A percentile compares a stretch with the other conserved stretches of the same genome.
Evolutionary conservation across 2,329 filamentous ascomycete species (phyloP).

Genomic region (Exophiala xenobiotica): DNA sequence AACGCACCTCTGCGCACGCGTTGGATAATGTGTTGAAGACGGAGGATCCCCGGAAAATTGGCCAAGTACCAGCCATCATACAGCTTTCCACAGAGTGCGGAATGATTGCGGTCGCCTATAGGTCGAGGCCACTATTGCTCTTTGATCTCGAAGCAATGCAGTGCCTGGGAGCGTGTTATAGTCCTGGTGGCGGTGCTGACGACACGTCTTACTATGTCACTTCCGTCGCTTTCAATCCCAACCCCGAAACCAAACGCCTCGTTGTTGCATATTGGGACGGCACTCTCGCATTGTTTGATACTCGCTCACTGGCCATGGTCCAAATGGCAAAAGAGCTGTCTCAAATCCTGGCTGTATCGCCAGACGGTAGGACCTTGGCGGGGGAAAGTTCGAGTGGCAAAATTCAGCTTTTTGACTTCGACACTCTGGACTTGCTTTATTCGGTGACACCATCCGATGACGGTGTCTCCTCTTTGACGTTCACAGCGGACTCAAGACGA

Average conservation of each 20-base stretch:
- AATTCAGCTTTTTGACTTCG: constrained; percentile 31
- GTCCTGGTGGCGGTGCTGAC: too few species aligned
- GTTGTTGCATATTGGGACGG: constrained; percentile 37
- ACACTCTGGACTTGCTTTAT: constrained; percentile 26
- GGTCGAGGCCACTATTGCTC: too few species aligned
- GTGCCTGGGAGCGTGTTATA: too few species aligned
- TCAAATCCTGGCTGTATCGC: constrained; percentile 34
- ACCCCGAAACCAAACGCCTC: constrained; percentile 34
- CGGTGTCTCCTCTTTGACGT: constrained; percentile 27
- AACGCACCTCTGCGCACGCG: too few species aligned
- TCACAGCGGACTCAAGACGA: constrained; percentile 29
- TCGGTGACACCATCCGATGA: constrained; percentile 29
- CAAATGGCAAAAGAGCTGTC: constrained; percentile 33
- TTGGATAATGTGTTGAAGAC: too few species aligned
- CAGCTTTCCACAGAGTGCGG: too few species aligned
- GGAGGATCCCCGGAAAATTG: too few species aligned
- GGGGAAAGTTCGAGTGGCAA: constrained; percentile 28
- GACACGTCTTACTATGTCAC: too few species aligned
- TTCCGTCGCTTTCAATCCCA: too few species aligned
- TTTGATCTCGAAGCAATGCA: too few species aligned
- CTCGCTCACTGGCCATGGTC: constrained; percentile 31
- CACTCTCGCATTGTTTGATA: constrained; percentile 36
- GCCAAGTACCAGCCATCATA: too few species aligned
- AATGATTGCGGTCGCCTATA: too few species aligned
- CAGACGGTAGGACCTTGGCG: constrained; percentile 30